Conservation (phyloP, 345 rosid genomes). For the Dipteronia dyeriana region DNA sequence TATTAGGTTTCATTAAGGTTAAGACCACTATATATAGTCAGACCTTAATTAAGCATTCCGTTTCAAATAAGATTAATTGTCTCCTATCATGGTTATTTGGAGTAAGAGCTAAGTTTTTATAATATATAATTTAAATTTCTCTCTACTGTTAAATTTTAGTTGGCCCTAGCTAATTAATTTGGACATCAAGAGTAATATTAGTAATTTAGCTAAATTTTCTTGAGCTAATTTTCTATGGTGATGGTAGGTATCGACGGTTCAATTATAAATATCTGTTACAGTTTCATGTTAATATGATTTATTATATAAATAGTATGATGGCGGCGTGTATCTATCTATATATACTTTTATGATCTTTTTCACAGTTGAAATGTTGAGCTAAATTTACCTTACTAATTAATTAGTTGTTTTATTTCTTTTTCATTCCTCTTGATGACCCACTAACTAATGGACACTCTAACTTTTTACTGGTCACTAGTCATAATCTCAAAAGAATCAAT, state of each 20-base stretch:
- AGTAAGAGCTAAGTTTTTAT: neutral
- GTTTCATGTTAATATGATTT: no score
- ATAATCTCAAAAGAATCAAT: no score
- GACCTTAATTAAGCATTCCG: neutral
- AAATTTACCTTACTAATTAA: neutral
- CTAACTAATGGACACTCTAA: neutral
- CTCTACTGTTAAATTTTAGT: neutral
- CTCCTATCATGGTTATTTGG: neutral
- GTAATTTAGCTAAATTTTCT: no score
- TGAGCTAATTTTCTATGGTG: neutral
- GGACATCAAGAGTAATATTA: neutral
- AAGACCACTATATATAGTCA: neutral
- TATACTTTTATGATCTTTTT: no score
- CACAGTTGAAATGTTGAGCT: no score
- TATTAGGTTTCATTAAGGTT: conserved; percentile 11
- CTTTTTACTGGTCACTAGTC: no score
- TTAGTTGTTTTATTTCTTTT: neutral
- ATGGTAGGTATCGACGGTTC: neutral
- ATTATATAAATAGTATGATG: no score
- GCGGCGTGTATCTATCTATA: no score
- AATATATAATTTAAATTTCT: neutral
- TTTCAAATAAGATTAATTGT: conserved; percentile 5
- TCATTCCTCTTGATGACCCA: neutral
- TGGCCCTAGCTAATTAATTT: neutral
- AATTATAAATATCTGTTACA: no score